Base-by-base conservation (phyloP, 805 yeast genomes). In the Saccharomycopsis vini region DNA sequence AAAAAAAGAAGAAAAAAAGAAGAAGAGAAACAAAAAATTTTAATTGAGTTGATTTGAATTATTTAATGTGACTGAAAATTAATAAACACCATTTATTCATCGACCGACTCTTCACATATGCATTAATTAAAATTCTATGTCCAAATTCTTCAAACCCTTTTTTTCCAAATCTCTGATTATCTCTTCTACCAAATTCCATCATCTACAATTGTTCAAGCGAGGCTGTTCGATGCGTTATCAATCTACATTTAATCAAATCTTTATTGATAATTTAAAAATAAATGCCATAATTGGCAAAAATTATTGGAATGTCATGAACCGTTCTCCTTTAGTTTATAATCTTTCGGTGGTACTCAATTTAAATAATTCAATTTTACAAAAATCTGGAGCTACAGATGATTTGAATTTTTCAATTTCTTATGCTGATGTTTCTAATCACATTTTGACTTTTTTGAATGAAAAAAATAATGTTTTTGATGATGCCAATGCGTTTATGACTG, bases 321-420 rank as follows among this genome's bases (percentile, higher is more conserved):
- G 75, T 3, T 71, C 70, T 6, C 71, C 80, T 2, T 94, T 85
- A 54, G 86, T 87, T 3, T 68, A 84, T 20, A 56, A 64, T 2
- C 66, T 85, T 5, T 72, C 82, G 9, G 68, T 84, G 21, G 67
- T 16, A 13, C 18, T 46, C 69, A 36, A 70, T 85, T 49, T 64
- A 64, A 28, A 83, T 95, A 0, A 35, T 5, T 18, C 36, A 9
- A 77, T 79, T 54, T 81, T 89, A 54, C 67, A 72, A 20, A 66
- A 72, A 44, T 89, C 95, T n/a, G 77, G 90, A n/a, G 62, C 63
- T 10, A 75, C 79, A 0, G 97, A 90, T 62, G 90, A 89, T 56
- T 68, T 90, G 53, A 73, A 76, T 47, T 77, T 82, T 55, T 82
- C 96, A 4, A 72, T 90, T 50, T 90, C 90, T 61, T 90, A 90